These are phyloP conservation scores for Ganoderma sp. DNA, from an alignment of 1,284 basidiomycete genomes.

Conservation along the genomic window DNA sequence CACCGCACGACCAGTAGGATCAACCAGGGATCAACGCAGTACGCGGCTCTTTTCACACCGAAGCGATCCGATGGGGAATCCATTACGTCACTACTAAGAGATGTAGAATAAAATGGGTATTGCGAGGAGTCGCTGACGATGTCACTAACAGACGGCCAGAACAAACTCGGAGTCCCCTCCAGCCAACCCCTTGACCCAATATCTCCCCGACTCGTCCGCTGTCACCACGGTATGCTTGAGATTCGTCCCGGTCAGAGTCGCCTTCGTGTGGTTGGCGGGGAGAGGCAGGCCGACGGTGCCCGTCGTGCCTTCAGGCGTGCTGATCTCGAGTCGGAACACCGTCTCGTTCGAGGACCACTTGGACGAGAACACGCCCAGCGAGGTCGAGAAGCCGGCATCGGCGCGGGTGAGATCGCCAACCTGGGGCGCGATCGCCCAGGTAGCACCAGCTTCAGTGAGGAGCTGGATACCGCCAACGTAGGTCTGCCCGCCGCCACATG, in stretches of 20 bases:
- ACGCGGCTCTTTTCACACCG: too few species aligned
- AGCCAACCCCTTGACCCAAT: constrained; percentile 17
- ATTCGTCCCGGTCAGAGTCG: constrained; percentile 7
- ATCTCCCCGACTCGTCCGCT: constrained; percentile 19
- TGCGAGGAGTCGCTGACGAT: too few species aligned
- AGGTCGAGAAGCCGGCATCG: constrained; percentile 28
- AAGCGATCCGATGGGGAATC: too few species aligned
- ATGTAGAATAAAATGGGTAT: too few species aligned
- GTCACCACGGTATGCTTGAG: not conserved
- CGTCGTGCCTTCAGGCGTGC: constrained; percentile 22
- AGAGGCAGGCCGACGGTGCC: constrained; percentile 25
- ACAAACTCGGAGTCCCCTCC: constrained; percentile 25
- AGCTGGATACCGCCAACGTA: constrained; percentile 28
- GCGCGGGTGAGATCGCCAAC: constrained; percentile 23
- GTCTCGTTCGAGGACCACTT: constrained; percentile 19
- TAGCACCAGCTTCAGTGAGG: constrained; percentile 25
- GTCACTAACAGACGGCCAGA: constrained; percentile 9
- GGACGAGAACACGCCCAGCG: constrained; percentile 27
- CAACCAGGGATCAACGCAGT: too few species aligned
- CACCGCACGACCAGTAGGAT: too few species aligned
- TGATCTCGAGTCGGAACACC: constrained; percentile 21
- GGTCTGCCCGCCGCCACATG: constrained; percentile 12
- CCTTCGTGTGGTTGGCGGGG: constrained; percentile 13
- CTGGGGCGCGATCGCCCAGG: constrained; percentile 27
- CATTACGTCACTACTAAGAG: too few species aligned